Evolutionary conservation across 371 early-diverging fungal genomes (phyloP), one percentile per base, ranked within the genome.

Genomic region (Actinomucor elegans): DNA sequence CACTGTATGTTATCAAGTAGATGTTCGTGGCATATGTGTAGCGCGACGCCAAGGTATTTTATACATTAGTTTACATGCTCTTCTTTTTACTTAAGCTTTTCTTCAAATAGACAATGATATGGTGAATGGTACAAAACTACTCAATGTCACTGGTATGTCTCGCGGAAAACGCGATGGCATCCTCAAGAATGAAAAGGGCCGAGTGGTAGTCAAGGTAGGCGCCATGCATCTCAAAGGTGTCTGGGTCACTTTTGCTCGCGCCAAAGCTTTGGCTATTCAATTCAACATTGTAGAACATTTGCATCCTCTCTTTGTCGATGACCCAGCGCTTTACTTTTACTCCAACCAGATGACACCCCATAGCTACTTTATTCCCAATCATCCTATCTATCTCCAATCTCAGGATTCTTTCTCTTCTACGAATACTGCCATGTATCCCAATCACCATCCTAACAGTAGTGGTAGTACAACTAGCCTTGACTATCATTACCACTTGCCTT

Each of bases 191-290:
- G 93, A 92, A 64, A 87, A 86, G 63, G 90, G 88, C 15, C 79
- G 93, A 34, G 83, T 84, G 5, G 93, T 92, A 3, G 87, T 92
- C 52, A 92, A 92, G 61, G 87, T 87, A 0, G 93, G 93, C n/a
- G 85, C 91, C 0, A 91, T 92, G 92, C 87, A 89, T 56, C 70
- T 92, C 11, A 92, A 92, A 64, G 93, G 93, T 18, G 93, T 92
- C 47, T 92, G 93, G 92, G 87, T 90, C 41, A 85, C 87, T 24
- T 84, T 86, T 63, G 80, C 83, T 15, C 74, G 90, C 57, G 90
- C 90, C 8, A 77, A 78, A 32, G 77, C 79, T 42, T 66, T 88
- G 40, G 88, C 90, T 9, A 73, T 75, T 40, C 86, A 85, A 31
- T 85, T 83, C 63, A 83, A 86, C 37, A 88, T 91, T 7, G 56